Evolutionary conservation across 2,329 filamentous ascomycete species (phyloP).

Genomic region (Emmonsiellopsis sp.): DNA sequence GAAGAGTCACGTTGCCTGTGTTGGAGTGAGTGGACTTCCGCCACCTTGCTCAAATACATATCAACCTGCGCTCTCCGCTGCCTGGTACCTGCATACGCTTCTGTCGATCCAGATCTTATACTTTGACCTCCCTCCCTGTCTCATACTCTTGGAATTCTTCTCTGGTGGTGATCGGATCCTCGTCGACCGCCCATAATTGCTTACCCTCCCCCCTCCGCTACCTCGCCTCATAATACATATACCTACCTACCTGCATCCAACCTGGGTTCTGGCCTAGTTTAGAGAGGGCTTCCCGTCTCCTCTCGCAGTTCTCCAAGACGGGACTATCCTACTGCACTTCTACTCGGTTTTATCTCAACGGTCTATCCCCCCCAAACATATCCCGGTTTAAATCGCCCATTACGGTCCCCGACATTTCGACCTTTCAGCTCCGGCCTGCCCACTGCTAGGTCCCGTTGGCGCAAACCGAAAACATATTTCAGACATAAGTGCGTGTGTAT

Average conservation of each 20-base stretch:
- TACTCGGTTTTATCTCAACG: conserved; percentile 11
- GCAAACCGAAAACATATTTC: neutral
- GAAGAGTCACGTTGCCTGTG: conserved; percentile 10
- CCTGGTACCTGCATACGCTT: conserved; percentile 10
- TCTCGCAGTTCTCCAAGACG: conserved; percentile 11
- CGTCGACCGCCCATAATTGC: neutral
- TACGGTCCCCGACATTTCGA: neutral
- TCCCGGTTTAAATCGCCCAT: conserved; percentile 4
- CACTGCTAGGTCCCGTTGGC: neutral
- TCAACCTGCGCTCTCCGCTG: conserved; percentile 5
- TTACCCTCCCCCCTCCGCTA: neutral
- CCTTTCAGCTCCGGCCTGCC: neutral
- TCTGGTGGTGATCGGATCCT: conserved; percentile 3
- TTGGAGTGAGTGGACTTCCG: conserved; percentile 4
- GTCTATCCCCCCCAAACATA: conserved; percentile 8
- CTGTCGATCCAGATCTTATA: neutral
- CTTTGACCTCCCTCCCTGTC: neutral
- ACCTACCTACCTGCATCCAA: conserved; percentile 2
- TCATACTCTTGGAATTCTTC: neutral
- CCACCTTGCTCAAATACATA: conserved; percentile 6
- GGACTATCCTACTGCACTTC: conserved; percentile 6
- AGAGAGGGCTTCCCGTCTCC: conserved; percentile 12
- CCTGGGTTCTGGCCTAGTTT: conserved; percentile 8
- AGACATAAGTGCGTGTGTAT: neutral
- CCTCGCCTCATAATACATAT: neutral